Base-by-base conservation (phyloP, 1,284 basidiomycete species). In the Hemileia vastatrix region DNA sequence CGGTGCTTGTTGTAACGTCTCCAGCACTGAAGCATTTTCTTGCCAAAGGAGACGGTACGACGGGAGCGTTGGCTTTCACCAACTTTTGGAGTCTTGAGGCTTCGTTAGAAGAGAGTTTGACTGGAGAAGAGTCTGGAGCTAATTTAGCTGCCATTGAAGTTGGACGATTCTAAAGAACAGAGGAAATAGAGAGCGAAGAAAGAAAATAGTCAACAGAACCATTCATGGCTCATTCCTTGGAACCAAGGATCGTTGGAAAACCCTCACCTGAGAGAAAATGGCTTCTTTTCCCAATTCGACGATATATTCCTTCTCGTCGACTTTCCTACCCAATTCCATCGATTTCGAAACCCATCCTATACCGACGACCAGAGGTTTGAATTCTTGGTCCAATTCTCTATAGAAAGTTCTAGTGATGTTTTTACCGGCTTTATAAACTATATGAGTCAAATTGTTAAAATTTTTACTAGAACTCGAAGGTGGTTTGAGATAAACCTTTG, bases 211-310 rank as follows among this genome's bases (percentile, higher is more conserved):
- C 36, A 40, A 15, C 36, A 40, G 15, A 9, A 11, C 36, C 8
- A 40, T 11, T 40, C 36, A 27, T 27, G 27, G 27, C 27, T 27
- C 27, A 27, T 27, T 27, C 27, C 27, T 27, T 40, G 15, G 15
- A 40, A 15, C 15, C 36, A 40, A 40, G 36, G 27, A 27, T 27
- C 27, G 27, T 27, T 27, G 27, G 27, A 27, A 27, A 27, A 27
- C 27, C 27, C 36, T 40, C 36, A 40, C 36, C 36, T 40, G 8
- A 11, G 36, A 40, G 24, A 72, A 72, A 54, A 72, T 67, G 18
- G 71, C 71, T 61, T 72, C 58, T 43, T 72, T 72, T 1, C 66
- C 71, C 6, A 72, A 65, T 54, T 72, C 71, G n/a, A 71, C 69
- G 15, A 72, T 58, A 31, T 68, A 72, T 13, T 67, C 66, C 54